Base-by-base conservation (phyloP, 164 flowering plant genomes). In the Vitis riparia region DNA sequence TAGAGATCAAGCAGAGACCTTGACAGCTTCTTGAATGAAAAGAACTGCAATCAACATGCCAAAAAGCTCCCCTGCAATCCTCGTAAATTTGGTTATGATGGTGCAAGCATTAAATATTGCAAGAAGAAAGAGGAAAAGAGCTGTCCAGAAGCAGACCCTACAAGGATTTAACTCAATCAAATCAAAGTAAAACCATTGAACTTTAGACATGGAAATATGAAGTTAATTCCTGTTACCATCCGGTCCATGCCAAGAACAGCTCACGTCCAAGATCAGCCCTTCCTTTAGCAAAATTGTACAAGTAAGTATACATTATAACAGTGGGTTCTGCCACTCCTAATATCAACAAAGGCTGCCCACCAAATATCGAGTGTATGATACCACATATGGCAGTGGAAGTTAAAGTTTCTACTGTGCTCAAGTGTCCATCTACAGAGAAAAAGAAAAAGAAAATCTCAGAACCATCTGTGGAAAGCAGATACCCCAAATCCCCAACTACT, bases 291-390 rank as follows among this genome's bases (percentile, higher is more conserved):
- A 87, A 85, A 60, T 16, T 87, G 76, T 80, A 85, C 71, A 87
- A 63, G 63, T 83, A 87, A 9, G 82, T 70, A 70, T 88, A 88
- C 91, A 88, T 88, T 48, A 88, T 83, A 50, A 88, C 81, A 3
- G 89, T 88, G n/a, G 89, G 91, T 75, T 88, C 91, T 48, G 91
- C 89, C 50, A 88, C 91, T 56, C 91, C 91, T 27, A 84, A 47
- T 51, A 86, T 84, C 80, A 88, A 52, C 71, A 86, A 13, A 2
- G 91, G 91, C 68, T 88, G 91, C 37, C 91, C 91, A 5, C 91
- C 91, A 53, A 88, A 64, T 17, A 88, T 76, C 0, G 91, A 71
- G 65, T 88, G 91, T 49, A 88, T 75, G 59, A 88, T 71, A 58
- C 91, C 91, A 77, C 91, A 88, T 47, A 88, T 76, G 30, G 91